These are phyloP conservation scores for Pyrus hybrid DNA, from an alignment of 331 rosid species.

Conservation along the genomic window DNA sequence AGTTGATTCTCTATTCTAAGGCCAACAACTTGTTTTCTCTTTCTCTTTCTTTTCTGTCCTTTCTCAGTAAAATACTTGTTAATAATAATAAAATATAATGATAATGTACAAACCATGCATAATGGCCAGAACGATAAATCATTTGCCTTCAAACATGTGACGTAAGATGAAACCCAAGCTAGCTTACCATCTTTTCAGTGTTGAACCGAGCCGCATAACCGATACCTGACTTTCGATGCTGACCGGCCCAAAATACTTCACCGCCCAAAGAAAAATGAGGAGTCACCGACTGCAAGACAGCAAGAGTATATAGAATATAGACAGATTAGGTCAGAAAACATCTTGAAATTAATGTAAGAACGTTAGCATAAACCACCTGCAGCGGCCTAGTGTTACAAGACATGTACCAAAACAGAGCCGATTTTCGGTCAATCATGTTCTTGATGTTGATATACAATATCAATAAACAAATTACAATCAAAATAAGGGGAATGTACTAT, in stretches of 20 bases:
- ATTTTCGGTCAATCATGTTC: too few species aligned
- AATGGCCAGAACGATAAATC: neutral
- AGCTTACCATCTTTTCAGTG: slow-evolving; percentile 70
- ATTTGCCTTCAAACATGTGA: neutral
- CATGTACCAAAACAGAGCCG: too few species aligned
- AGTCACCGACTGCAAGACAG: slow-evolving; percentile 82
- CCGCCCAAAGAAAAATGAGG: slow-evolving; percentile 79
- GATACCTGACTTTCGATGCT: slow-evolving; percentile 85
- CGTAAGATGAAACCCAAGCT: neutral
- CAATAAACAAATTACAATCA: too few species aligned
- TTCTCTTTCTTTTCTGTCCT: neutral
- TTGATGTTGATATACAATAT: too few species aligned
- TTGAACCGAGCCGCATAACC: slow-evolving; percentile 84
- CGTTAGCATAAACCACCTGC: too few species aligned
- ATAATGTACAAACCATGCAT: too few species aligned
- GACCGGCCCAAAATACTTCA: slow-evolving; percentile 96
- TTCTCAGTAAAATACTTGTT: neutral
- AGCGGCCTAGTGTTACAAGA: too few species aligned
- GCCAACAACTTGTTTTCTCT: too few species aligned
- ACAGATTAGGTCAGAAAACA: neutral
- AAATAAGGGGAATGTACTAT: neutral
- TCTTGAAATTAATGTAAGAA: too few species aligned
- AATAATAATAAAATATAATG: too few species aligned
- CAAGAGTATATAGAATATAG: neutral
- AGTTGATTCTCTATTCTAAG: too few species aligned